Base-by-base conservation (phyloP, 169 alveolate genomes). In the Plasmodium cynomolgi region DNA sequence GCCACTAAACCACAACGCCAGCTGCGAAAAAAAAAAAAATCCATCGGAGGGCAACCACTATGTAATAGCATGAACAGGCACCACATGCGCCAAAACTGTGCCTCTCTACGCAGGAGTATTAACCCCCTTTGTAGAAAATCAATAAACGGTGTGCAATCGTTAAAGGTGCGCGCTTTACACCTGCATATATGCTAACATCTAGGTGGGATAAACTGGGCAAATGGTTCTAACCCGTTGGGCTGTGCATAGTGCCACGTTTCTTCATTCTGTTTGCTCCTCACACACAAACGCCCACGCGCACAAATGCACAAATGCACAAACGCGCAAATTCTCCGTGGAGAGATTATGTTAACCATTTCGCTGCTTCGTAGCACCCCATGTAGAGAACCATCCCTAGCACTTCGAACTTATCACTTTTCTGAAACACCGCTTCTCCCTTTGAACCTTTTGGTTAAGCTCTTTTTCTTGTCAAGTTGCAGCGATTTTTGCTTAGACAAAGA, bases 401-500 rank as follows among this genome's bases (percentile, higher is more conserved):
- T 47, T 47, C 1, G 13, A 13, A 47, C 20, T 1, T 47, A 15
- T 47, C 58, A 47, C 58, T 11, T 47, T 13, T 47, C 58, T 47
- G 58, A 47, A 47, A 20, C 58, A 47, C 13, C 20, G 58, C 58
- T 47, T 47, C 20, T 47, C 58, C 58, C 58, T 47, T 47, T 47
- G 20, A 47, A 7, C 20, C 58, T 47, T 47, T 3, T 47, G 13
- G 58, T 13, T 11, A 47, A 15, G 58, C 41, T 68, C 31, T 83
- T 83, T 71, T 33, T 83, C 74, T 83, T 83, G 31, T 83, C 81
- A 0, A 83, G 29, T 20, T 83, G 37, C 15, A 83, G 54, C 2
- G 83, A 83, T 20, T 83, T 37, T 3, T 71, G 72, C 26, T 37
- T 83, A 37, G 41, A 11, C 68, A 83, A 39, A 9, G 92, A 20